A percentile compares a stretch with the other conserved stretches of the same genome.
Evolutionary conservation across 768 basidiomycete species (phyloP).

Genomic region (Kwoniella botswanensis): DNA sequence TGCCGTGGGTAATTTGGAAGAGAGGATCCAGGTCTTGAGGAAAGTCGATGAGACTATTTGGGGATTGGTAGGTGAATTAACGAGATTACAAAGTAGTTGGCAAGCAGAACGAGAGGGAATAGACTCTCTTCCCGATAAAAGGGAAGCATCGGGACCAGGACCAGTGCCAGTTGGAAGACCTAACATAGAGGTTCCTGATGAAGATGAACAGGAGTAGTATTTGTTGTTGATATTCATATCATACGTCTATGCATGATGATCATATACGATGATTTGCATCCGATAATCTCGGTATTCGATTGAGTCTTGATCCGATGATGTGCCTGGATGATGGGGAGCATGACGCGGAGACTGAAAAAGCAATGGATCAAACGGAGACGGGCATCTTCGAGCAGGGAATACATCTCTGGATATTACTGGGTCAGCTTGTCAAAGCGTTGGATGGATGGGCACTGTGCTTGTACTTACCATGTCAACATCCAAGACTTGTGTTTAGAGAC

Average conservation of each 20-base stretch:
- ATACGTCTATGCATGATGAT: neutral
- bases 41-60: constrained; percentile 75
- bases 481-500: neutral
- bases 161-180: neutral
- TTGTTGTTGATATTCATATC: neutral
- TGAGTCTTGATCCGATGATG: constrained; percentile 1
- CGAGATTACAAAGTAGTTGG: constrained; percentile 68
- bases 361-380: constrained; percentile 8
- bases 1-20: constrained; percentile 63
- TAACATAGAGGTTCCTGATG: constrained; percentile 6
- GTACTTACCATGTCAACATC: neutral
- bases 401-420: too few relatives aligned
- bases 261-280: neutral
- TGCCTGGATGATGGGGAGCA: neutral
- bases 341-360: neutral
- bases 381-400: neutral
- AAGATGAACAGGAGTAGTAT: neutral
- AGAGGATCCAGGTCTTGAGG: constrained; percentile 77
- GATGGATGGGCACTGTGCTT: neutral
- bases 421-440: too few relatives aligned
- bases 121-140: neutral
- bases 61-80: constrained; percentile 77
- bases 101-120: constrained; percentile 16
- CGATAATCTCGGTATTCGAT: neutral
- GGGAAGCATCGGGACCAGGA: neutral